A percentile compares a stretch with the other conserved stretches of the same genome.
Evolutionary conservation across 164 flowering plant species (phyloP).

Genomic region (Magnolia kwangsiensis): DNA sequence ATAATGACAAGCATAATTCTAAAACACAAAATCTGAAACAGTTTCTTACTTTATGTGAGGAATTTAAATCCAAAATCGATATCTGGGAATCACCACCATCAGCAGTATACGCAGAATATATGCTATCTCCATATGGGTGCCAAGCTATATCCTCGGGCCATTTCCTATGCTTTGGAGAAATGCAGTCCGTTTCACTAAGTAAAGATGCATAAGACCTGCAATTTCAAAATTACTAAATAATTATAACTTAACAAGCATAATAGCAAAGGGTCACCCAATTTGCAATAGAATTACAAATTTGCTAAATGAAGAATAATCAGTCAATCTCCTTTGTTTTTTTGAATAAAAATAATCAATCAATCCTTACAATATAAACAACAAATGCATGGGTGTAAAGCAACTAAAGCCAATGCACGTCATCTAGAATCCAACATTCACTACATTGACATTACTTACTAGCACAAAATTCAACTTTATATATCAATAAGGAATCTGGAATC

Average conservation of each 20-base stretch:
- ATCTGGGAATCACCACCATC: constrained; percentile 86
- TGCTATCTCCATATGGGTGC: constrained; percentile 77
- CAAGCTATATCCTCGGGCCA: constrained; percentile 97
- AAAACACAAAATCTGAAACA: not conserved
- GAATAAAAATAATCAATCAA: not conserved
- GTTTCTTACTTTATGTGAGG: constrained; percentile 38
- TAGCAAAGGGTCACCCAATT: not conserved
- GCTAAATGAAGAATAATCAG: not conserved
- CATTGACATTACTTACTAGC: too few species aligned
- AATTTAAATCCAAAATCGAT: constrained; percentile 56
- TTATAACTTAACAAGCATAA: not conserved
- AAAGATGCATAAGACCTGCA: constrained; percentile 66
- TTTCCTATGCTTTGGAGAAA: constrained; percentile 68
- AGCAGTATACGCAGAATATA: constrained; percentile 62
- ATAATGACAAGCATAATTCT: not conserved
- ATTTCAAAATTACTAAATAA: constrained; percentile 1
- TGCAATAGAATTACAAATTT: too few species aligned
- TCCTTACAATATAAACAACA: not conserved
- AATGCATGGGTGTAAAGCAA: not conserved
- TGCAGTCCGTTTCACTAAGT: constrained; percentile 60
- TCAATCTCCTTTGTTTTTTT: not conserved
- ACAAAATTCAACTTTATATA: too few species aligned
- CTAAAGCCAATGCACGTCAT: too few species aligned
- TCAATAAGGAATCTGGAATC: too few species aligned
- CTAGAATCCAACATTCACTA: too few species aligned